Evolutionary conservation across 2,329 filamentous ascomycete species (phyloP), one percentile per base, ranked within the genome.

Genomic region (Botrytis fragariae): DNA sequence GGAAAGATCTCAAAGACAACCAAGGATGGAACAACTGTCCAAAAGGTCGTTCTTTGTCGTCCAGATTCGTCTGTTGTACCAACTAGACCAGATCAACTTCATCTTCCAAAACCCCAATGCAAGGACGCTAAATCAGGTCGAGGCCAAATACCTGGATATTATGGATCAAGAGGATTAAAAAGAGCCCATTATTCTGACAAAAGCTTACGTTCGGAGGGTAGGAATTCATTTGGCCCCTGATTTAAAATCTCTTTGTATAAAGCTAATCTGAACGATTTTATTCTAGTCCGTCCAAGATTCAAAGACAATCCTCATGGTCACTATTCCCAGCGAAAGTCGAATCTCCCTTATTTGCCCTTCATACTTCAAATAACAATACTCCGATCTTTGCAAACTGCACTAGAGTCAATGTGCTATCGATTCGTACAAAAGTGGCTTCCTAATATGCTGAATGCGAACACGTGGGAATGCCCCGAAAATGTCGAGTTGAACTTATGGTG

Each of bases 371-470:
- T 76, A 57, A 71, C 54, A 2, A 67, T 75, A 54, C 72, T 76
- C 62, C 70, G 68, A 35, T 68, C 65, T 61, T 64, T 72, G 25
- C 75, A 76, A 72, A 44, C n/a, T 10, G 70, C 73, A 22, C 45
- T 76, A 9, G 75, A 76, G 69, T 72, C 74, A n/a, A 69, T 70
- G 37, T 74, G 73, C 12, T 76, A 70, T 61, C 48, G 72, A 9
- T 76, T 76, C 18, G 75, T 72, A 20, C 25, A 74, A 70, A 74
- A 71, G 45, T 76, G 75, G 75, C 67, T 76, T 51, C 75, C 75
- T 22, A 39, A 42, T 3, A 51, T 76, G 20, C 48, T 76, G 59
- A n/a, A 64, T 20, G 61, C 16, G 8, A 74, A 73, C 18, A 63
- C 67, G 25, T 76, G 73, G 73, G 72, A 74, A n/a, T 70, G 72